phyloP scores from a whole-genome alignment of 148 eudicot species.

The Arbutus unedo region DNA sequence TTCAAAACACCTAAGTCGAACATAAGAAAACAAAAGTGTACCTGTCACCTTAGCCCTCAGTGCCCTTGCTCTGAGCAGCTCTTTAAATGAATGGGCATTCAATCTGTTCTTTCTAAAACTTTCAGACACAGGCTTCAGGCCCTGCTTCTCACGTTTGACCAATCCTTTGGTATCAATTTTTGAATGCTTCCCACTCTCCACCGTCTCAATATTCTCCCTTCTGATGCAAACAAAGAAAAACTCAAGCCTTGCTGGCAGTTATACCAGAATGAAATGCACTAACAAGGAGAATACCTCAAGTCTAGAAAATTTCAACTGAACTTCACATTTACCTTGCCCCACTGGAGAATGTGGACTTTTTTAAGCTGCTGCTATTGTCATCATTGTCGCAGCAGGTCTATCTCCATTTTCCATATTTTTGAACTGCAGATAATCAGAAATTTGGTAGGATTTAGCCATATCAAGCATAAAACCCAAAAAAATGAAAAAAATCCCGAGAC shows the following conservation, averaged over 20 bases:
- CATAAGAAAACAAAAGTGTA: not conserved
- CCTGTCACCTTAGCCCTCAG: conserved; percentile 4
- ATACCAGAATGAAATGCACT: not conserved
- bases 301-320: not conserved
- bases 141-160: not conserved
- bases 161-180: not conserved
- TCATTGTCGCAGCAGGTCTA: not conserved
- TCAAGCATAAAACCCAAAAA: no score
- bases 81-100: conserved; percentile 21
- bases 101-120: not conserved
- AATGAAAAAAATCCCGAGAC: not conserved
- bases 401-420: not conserved
- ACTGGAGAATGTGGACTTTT: not conserved
- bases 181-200: not conserved
- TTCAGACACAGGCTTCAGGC: conserved; percentile 1
- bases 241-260: not conserved
- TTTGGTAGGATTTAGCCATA: not conserved
- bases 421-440: not conserved
- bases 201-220: not conserved
- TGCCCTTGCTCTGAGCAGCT: conserved; percentile 15
- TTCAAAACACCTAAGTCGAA: no score
- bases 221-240: not conserved
- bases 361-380: not conserved
- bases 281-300: not conserved
- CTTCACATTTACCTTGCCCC: not conserved